Base-by-base conservation (phyloP, 805 yeast species). In the Myxozyma mucilagina region DNA sequence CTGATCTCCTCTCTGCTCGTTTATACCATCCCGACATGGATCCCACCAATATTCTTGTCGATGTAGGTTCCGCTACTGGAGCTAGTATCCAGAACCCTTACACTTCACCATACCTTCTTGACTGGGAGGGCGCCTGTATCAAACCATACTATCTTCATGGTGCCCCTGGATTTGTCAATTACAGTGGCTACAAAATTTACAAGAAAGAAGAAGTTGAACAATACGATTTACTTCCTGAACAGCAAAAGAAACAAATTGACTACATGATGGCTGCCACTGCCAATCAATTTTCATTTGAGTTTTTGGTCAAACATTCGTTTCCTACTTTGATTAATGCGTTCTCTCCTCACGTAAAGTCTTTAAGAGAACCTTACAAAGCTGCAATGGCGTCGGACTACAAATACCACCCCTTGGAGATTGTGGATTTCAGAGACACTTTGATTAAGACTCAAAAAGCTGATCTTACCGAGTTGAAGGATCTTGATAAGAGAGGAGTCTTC, bases 221-320 rank as follows among this genome's bases (percentile, higher is more conserved):
- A 53, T 92, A 78, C 73, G 84, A 83, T 3, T 76, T 80, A 57
- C 76, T 92, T 75, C 83, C 83, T 53, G 96, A 87, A 45, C 76
- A 82, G 47, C 94, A 90, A 66, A 83, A 87, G 75, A 86, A 84
- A 65, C 92, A 92, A 73, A 89, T 88, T 69, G 86, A 87, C 69
- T 92, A 88, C 76, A 89, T 93, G 86, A 86, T 86, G 74, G 85
- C 85, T 69, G 85, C 93, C 75, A 92, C 98, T 4, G 86, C 97
- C 79, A 90, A 92, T 73, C 96, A 93, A 75, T 86, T 87, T 68
- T 75, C 88, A 59, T 93, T 96, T 92, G 98, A 93, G 75, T 75
- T 82, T 61, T 82, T 86, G 31, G 78, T 92, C 68, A 89, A 87
- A 69, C 82, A 83, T 50, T 80, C 80, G 48, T 79, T 82, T 58